Base-by-base conservation (phyloP, 1,284 basidiomycete species). In the Ganoderma leucocontextum region DNA sequence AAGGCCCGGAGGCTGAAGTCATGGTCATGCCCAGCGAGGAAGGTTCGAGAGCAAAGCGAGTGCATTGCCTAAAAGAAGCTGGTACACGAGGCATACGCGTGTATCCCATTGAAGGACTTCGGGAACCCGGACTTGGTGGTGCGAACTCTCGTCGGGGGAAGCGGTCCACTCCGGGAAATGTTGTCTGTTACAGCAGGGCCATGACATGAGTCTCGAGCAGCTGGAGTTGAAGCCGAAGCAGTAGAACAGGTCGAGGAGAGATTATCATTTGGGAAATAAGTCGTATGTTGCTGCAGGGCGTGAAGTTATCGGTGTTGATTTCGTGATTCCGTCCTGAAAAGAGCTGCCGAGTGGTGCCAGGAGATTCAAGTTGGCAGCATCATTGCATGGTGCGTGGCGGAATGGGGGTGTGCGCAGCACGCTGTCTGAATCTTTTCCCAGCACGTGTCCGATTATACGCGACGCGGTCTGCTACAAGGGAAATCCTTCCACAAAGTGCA, bases 11-110 rank as follows among this genome's bases (percentile, higher is more conserved):
- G n/a, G 52, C 52, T 53, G 22, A 49, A 49, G 47, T 49, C 47
- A 49, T 49, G 47, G 47, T 25, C n/a, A 49, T 49, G 47, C 22
- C n/a, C 47, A 25, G n/a, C 22, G 52, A 33, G 52, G 52, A 53
- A 55, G 33, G 29, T 55, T 55, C 33, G 52, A 55, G 52, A 55
- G 52, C 52, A 35, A 33, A 13, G 52, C 52, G 47, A 19, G 19
- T 44, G 42, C 47, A 3, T 53, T 15, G 52, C 15, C 29, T 5
- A 12, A 35, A 17, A 55, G 52, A 55, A 55, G 52, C 52, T 55
- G 52, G 33, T 35, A 55, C 52, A 55, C 22, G 52, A 55, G 52
- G 52, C 52, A 35, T 17, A 33, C 13, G 12, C 22, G 47, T 25
- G 25, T 12, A 33, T 35, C 13, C 52, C 29, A 55, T 35, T 17